Base-by-base conservation (phyloP, 768 basidiomycete genomes). In the Mycena capillaripes region DNA sequence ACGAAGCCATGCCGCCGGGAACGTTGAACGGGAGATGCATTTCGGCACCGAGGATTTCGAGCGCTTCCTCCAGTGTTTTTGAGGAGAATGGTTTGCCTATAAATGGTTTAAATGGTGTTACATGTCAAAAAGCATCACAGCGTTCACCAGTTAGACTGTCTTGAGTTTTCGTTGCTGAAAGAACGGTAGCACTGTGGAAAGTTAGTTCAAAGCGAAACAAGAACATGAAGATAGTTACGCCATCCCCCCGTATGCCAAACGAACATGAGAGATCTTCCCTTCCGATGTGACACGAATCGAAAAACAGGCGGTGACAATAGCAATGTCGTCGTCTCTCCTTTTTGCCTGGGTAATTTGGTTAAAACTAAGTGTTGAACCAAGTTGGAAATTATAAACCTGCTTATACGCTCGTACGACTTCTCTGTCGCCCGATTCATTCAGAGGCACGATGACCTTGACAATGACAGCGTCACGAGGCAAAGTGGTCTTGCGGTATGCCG, bases 1-100 rank as follows among this genome's bases (percentile, higher is more conserved):
- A 76, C 12, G 75, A 76, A 19, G 75, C 71, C 75, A 76, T 76
- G 1, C 75, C 75, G 23, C 75, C 75, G 0, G 75, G 75, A 10
- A 76, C 75, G 57, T 76, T 64, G 61, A 76, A 76, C 17, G 75
- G 75, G 6, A 76, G 75, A 65, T 76, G 23, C 64, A 73, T 70
- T 46, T 76, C 75, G 10, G 32, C 23, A 12, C 75, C 72, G 12
- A 76, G 69, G 6, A 73, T 50, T 9, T 72, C 68, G 27, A 76
- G 75, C 11, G 75, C 75, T 34, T 66, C 58, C 60, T 76, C 72
- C 48, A 76, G 27, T 19, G 72, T 76, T 32, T 70, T 67, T 8
- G 68, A 38, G 27, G 71, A 67, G 53, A 76, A 76, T 1, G 56
- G 30, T 65, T 68, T 73, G 17, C 75, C 74, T 75, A 16, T n/a